A percentile compares a stretch with the other conserved stretches of the same genome.
Evolutionary conservation across 108 stramenopile species (phyloP).

Genomic region (Discostella stelligeroides): DNA sequence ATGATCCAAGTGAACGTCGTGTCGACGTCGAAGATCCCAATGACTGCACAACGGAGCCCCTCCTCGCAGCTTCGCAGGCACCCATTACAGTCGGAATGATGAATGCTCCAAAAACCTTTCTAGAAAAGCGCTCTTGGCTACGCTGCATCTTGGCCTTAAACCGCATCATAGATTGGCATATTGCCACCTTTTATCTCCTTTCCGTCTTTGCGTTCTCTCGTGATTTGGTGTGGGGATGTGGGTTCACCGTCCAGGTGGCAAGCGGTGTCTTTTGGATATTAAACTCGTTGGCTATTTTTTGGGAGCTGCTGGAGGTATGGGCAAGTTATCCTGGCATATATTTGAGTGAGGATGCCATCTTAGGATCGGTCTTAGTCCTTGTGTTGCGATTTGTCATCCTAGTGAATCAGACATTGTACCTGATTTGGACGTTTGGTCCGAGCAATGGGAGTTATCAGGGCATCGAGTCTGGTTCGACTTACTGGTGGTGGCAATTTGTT

Average conservation of each 20-base stretch:
- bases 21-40: constrained; percentile 49
- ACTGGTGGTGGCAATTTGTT: constrained; percentile 98
- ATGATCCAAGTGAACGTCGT: constrained; percentile 39
- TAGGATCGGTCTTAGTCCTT: constrained; percentile 88
- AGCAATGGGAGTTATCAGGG: constrained; percentile 67
- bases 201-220: constrained; percentile 86
- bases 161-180: constrained; percentile 94
- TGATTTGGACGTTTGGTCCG: constrained; percentile 93
- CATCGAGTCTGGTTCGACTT: constrained; percentile 81
- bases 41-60: constrained; percentile 43
- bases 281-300: constrained; percentile 82
- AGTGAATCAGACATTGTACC: constrained; percentile 91
- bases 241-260: constrained; percentile 88
- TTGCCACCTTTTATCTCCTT: constrained; percentile 92
- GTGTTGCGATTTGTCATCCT: constrained; percentile 86
- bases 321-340: constrained; percentile 91
- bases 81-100: constrained; percentile 78
- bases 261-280: constrained; percentile 95
- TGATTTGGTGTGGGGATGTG: constrained; percentile 93
- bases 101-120: constrained; percentile 91
- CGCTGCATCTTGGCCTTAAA: constrained; percentile 87
- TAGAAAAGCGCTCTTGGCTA: constrained; percentile 96
- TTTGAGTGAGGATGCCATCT: constrained; percentile 85
- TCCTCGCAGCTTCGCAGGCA: constrained; percentile 59
- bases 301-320: constrained; percentile 94